These are phyloP conservation scores for Dimocarpus longan DNA, from an alignment of 345 rosid genomes.

Conservation along the genomic window DNA sequence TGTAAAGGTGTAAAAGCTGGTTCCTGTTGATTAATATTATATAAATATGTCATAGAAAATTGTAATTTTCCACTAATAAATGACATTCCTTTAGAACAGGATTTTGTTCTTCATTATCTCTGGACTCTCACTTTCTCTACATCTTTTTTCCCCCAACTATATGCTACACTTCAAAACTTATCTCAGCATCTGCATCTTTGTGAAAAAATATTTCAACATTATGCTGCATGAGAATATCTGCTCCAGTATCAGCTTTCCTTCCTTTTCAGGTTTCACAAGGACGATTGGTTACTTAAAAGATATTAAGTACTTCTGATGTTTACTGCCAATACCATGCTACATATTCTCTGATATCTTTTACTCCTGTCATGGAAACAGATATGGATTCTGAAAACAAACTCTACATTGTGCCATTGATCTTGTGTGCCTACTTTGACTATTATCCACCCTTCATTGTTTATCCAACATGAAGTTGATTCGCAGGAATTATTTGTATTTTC, in stretches of 20 bases:
- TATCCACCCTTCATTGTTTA: no score
- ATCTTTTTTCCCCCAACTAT: not conserved
- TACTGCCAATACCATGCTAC: not conserved
- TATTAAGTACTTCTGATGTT: conserved; percentile 13
- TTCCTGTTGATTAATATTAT: conserved; percentile 33
- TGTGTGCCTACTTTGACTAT: no score
- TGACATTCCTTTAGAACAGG: conserved; percentile 26
- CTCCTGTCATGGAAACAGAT: not conserved
- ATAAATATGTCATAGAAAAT: conserved; percentile 28
- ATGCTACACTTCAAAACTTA: not conserved
- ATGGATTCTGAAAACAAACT: not conserved
- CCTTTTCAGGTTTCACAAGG: conserved; percentile 12
- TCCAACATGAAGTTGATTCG: no score
- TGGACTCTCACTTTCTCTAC: not conserved
- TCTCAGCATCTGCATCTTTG: conserved; percentile 30
- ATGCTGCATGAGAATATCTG: not conserved
- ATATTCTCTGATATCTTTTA: not conserved
- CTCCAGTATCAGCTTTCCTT: not conserved
- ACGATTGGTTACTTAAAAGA: conserved; percentile 28
- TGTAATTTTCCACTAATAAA: conserved; percentile 44
- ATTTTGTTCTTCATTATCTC: conserved; percentile 19
- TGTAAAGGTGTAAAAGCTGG: conserved; percentile 49
- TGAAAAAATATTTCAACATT: conserved; percentile 10
- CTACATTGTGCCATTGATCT: not conserved
- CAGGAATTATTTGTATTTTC: no score